phyloP scores from a whole-genome alignment of 495 filamentous ascomycete genomes.

The Tuber indicum region DNA sequence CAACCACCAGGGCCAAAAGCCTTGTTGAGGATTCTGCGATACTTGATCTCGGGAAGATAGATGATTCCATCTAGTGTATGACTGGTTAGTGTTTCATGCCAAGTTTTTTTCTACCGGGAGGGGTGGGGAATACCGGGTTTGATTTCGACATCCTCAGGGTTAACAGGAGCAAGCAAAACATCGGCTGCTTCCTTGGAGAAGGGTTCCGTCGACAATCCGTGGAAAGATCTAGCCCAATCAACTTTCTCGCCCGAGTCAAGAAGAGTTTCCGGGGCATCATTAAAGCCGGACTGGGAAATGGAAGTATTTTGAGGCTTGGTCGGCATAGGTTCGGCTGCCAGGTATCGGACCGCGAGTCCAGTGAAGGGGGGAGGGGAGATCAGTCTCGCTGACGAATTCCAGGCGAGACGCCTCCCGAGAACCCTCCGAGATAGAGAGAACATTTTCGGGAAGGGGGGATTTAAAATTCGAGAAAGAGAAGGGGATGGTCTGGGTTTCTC shows the following conservation, averaged over 20 bases:
- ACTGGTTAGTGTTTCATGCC: background rate
- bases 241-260: slow-evolving; percentile 46
- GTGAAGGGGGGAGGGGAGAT: background rate
- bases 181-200: slow-evolving; percentile 71
- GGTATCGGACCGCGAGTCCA: background rate
- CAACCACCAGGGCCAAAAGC: slow-evolving; percentile 95
- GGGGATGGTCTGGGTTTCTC: background rate
- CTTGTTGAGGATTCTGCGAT: slow-evolving; percentile 78
- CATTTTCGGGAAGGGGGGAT: background rate
- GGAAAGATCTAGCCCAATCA: slow-evolving; percentile 91
- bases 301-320: slow-evolving; percentile 14
- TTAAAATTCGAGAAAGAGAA: background rate
- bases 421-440: background rate
- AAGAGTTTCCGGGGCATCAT: slow-evolving; percentile 19
- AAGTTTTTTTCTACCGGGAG: background rate
- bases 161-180: slow-evolving; percentile 61
- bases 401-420: background rate
- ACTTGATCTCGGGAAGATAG: slow-evolving; percentile 98
- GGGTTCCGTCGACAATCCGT: slow-evolving; percentile 68
- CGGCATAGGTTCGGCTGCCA: background rate
- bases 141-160: slow-evolving; percentile 77
- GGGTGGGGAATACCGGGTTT: slow-evolving; percentile 50
- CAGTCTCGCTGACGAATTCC: background rate
- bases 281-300: slow-evolving; percentile 16
- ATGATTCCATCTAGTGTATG: slow-evolving; percentile 73